Base-by-base conservation (phyloP, 441 rosid genomes). In the Adansonia grandidieri region DNA sequence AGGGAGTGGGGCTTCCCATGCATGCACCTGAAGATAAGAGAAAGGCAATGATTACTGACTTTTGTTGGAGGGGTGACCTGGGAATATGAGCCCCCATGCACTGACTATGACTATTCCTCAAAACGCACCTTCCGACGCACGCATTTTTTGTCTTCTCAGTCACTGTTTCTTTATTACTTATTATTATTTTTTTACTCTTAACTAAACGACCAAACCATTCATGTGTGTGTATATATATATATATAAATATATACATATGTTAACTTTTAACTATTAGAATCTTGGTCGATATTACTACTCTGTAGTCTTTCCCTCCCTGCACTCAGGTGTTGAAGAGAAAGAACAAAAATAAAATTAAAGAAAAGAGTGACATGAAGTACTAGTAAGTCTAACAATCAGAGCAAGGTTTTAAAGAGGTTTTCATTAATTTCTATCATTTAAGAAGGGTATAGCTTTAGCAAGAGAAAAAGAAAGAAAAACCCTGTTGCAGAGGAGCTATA, bases 11-110 rank as follows among this genome's bases (percentile, higher is more conserved):
- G 44, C 51, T 56, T 20, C 56, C 79, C 77, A 19, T 67, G 82
- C 77, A 19, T 67, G 82, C 79, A 72, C 64, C 53, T 56, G 77
- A 80, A 65, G 83, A 77, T 81, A 66, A 83, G 86, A 58, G 82
- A 70, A 76, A 77, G 76, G 77, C 79, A 85, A 82, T 82, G 82
- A 84, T 83, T 75, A 76, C 82, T 69, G 81, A 57, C 24, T 45
- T 65, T 15, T 32, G 51, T 51, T 5, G 7, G 8, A 9, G 72
- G 28, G 70, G 15, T 9, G 58, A 42, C 84, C 50, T 78, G 9
- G 82, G 79, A 73, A 67, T 20, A 13, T n/a, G 82, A 82, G 82
- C 81, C 80, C 82, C 82, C 85, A 78, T 81, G 77, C 85, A 82
- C 47, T 75, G 88, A 85, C 74, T 70, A 50, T 65, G 79, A 83